phyloP scores from a whole-genome alignment of 2,329 filamentous ascomycete genomes.

The Stemphylium beticola region DNA sequence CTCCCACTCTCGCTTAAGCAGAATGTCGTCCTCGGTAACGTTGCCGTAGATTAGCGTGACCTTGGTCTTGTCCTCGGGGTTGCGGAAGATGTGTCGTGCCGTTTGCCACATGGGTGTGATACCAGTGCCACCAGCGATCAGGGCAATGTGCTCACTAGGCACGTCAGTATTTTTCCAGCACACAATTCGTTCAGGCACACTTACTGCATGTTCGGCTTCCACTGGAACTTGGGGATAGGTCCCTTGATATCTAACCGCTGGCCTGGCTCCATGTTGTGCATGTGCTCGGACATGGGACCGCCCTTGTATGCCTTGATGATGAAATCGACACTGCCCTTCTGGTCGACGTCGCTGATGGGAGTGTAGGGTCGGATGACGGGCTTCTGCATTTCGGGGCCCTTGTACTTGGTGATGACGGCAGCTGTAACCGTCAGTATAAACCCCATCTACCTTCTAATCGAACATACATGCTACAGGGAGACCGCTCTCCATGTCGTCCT shows the following conservation, averaged over 20 bases:
- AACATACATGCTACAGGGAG: constrained; percentile 74
- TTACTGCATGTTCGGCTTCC: constrained; percentile 80
- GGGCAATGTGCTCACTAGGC: constrained; percentile 73
- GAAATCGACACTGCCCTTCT: constrained; percentile 82
- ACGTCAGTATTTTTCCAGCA: too few species aligned
- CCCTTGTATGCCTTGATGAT: constrained; percentile 90
- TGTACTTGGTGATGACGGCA: constrained; percentile 89
- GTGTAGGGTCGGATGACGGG: constrained; percentile 91
- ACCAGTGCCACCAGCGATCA: constrained; percentile 93
- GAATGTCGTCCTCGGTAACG: constrained; percentile 85
- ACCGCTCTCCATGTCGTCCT: constrained; percentile 83
- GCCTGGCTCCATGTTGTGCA: constrained; percentile 82
- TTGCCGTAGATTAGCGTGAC: constrained; percentile 96
- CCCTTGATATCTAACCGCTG: constrained; percentile 92
- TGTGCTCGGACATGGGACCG: constrained; percentile 88
- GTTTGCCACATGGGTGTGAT: constrained; percentile 99
- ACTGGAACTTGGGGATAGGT: constrained; percentile 91
- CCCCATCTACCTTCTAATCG: constrained; percentile 1
- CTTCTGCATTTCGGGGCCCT: constrained; percentile 83
- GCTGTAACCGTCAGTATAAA: constrained; percentile 47
- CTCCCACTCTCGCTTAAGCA: constrained; percentile 83
- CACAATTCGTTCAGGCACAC: too few species aligned
- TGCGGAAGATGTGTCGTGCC: constrained; percentile 87
- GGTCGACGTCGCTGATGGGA: constrained; percentile 83
- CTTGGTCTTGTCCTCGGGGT: constrained; percentile 96